Conservation (phyloP, 2,329 filamentous ascomycete species). For the Colletotrichum sp. region DNA sequence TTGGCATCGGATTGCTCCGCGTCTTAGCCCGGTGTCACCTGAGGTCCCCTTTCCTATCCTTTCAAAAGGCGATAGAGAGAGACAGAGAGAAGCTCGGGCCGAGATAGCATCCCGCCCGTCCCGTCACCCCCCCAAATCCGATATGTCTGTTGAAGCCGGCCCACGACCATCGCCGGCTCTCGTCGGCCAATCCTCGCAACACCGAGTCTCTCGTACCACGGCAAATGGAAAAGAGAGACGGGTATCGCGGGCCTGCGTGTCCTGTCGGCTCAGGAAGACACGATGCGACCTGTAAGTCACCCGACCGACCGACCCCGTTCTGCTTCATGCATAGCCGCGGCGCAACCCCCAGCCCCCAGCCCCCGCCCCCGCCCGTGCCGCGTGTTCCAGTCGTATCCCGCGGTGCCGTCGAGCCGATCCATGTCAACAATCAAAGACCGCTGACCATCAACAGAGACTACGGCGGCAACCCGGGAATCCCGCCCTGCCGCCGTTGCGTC, state of each 20-base stretch:
- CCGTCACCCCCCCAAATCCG: background rate
- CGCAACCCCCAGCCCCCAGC: background rate
- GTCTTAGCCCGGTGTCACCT: background rate
- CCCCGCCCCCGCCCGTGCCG: background rate
- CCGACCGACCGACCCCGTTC: background rate
- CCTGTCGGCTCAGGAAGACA: conserved; percentile 34
- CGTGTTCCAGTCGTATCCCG: background rate
- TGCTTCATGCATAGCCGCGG: background rate
- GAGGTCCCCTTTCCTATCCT: background rate
- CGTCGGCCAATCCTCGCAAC: background rate
- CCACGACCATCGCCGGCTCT: background rate
- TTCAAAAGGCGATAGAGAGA: background rate
- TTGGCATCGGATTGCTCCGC: background rate
- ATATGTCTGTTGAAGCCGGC: conserved; percentile 10
- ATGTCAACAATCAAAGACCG: background rate
- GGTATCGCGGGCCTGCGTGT: conserved; percentile 34
- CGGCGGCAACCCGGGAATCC: conserved; percentile 35
- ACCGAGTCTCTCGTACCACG: conserved; percentile 1
- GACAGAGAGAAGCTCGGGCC: background rate
- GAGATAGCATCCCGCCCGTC: background rate
- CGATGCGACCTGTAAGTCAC: conserved; percentile 34
- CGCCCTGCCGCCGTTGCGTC: conserved; percentile 41
- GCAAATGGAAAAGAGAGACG: conserved; percentile 27
- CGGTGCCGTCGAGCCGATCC: background rate
- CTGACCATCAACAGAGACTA: conserved; percentile 28